phyloP scores from a whole-genome alignment of 768 basidiomycete genomes.

The Rhizopogon vesiculosus region DNA sequence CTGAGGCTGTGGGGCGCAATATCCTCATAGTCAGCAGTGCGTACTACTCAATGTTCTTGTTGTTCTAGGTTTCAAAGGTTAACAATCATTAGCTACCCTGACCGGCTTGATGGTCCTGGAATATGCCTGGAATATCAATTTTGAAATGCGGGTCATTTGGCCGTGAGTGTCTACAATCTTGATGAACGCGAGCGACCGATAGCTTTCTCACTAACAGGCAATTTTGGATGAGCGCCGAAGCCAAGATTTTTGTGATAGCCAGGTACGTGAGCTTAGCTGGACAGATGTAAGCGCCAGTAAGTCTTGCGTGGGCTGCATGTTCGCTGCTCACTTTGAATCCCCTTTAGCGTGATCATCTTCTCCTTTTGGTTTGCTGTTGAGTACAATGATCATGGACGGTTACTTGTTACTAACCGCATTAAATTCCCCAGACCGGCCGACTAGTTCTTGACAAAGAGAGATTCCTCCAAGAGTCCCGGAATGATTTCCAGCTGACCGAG shows the following conservation, averaged over 20 bases:
- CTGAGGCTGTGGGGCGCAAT: no score
- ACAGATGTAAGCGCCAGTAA: conserved; percentile 5
- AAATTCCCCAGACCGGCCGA: background rate
- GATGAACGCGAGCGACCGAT: no score
- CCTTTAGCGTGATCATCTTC: background rate
- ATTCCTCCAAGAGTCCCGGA: background rate
- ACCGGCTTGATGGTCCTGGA: conserved; percentile 14
- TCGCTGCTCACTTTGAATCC: background rate
- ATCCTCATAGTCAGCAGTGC: no score
- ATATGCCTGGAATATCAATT: background rate
- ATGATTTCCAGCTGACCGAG: background rate
- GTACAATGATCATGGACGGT: background rate
- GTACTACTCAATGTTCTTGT: no score
- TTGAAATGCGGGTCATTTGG: no score
- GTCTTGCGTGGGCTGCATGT: background rate
- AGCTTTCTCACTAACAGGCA: no score
- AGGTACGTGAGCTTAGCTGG: no score
- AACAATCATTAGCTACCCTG: conserved; percentile 1
- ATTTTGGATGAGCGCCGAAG: no score
- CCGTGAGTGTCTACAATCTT: no score
- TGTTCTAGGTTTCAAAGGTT: no score
- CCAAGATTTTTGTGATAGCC: no score
- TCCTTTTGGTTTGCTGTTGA: background rate
- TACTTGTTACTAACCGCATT: background rate
- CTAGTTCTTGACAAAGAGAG: background rate